A percentile compares a stretch with the other conserved stretches of the same genome.
Conservation (phyloP, 176 grass and related monocot genomes). For the Musa acuminata region DNA sequence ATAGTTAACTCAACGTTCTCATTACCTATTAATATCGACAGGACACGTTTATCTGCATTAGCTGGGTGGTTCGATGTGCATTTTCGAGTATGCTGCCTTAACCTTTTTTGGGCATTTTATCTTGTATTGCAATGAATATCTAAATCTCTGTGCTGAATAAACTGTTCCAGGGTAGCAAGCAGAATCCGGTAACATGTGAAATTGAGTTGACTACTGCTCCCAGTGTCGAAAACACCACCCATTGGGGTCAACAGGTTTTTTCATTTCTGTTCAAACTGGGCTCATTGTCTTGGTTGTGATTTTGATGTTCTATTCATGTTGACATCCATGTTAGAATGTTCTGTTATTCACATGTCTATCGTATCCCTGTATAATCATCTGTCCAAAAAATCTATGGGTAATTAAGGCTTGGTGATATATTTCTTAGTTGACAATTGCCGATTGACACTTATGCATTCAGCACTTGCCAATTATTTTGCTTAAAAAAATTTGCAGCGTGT, state of each 20-base stretch:
- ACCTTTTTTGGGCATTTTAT: background rate
- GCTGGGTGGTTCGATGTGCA: slow-evolving; percentile 99
- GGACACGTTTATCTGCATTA: slow-evolving; percentile 53
- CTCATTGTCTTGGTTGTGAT: background rate
- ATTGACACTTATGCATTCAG: too few relatives aligned
- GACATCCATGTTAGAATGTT: background rate
- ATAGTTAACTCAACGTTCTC: slow-evolving; percentile 50
- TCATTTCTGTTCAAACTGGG: background rate
- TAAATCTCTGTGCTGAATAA: slow-evolving; percentile 7
- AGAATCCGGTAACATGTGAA: slow-evolving; percentile 56
- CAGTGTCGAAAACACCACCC: slow-evolving; percentile 53
- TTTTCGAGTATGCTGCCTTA: slow-evolving; percentile 53
- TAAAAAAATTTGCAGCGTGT: too few relatives aligned
- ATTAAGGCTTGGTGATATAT: background rate
- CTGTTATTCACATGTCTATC: background rate
- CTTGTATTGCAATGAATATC: background rate
- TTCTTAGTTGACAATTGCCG: background rate
- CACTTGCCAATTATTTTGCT: too few relatives aligned
- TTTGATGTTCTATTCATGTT: background rate
- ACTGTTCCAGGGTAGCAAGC: slow-evolving; percentile 43
- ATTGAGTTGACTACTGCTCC: slow-evolving; percentile 84
- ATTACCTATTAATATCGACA: slow-evolving; percentile 49
- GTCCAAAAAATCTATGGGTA: background rate
- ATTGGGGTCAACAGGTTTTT: slow-evolving; percentile 95
- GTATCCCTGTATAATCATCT: background rate